Evolutionary conservation across 2,329 filamentous ascomycete genomes (phyloP), one percentile per base, ranked within the genome.

Genomic region (Trichoderma atroviride): DNA sequence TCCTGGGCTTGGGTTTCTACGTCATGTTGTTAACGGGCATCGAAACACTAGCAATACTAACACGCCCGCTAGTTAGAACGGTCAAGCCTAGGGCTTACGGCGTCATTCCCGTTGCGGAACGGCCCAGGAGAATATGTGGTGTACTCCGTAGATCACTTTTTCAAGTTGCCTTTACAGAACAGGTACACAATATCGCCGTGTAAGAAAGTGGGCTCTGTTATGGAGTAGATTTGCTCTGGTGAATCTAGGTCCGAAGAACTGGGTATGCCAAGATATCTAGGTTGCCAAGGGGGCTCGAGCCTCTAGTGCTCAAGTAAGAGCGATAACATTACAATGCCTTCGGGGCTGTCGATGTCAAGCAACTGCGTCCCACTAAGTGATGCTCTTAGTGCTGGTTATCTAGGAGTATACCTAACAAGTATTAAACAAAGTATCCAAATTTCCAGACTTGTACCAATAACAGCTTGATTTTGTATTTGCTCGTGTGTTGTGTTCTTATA

Each of bases 301-400:
- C 29, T 27, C n/a, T 59, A 59, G 40, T 67, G 63, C 29, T 67
- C 63, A 67, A 59, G 55, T 67, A 35, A 52, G 55, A 67, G 55
- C 24, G 55, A 29, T 35, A 27, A 29, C 29, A 59, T 14, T 24
- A 9, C n/a, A 3, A 50, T 31, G n/a, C n/a, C n/a, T 24, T n/a
- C n/a, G 10, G n/a, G 47, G 47, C 13, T 50, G 22, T 50, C 19
- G 11, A 50, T 50, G 43, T 22, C 10, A 24, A 50, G 40, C 16
- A 43, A 4, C 16, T 7, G 11, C 11, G n/a, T 35, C n/a, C 40
- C n/a, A 9, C 19, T 10, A 43, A 9, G 10, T 13, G 22, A 3
- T 50, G 4, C n/a, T 50, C n/a, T 24, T 22, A 11, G 11, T 50
- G 11, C 47, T 50, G n/a, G 9, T 10, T 50, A 24, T 5, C 10